These are phyloP conservation scores for Fraxinus anomala DNA, from an alignment of 257 asterid species.

Conservation along the genomic window DNA sequence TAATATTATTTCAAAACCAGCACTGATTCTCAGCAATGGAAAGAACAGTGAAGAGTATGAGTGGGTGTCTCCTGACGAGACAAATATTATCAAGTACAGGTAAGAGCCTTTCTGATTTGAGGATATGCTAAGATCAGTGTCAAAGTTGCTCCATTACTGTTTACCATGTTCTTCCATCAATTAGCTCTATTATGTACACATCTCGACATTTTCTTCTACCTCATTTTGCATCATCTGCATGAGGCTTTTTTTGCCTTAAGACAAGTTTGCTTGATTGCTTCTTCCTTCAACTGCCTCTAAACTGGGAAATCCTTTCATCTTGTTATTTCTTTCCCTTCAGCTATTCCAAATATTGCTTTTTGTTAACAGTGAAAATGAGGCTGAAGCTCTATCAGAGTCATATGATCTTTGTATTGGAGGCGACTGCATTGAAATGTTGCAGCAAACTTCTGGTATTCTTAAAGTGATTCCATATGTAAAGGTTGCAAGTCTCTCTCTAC, in stretches of 20 bases:
- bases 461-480: slow-evolving; percentile 92
- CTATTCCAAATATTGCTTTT: slow-evolving; percentile 26
- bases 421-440: slow-evolving; percentile 92
- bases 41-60: slow-evolving; percentile 57
- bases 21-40: slow-evolving; percentile 66
- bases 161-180: slow-evolving; percentile 14
- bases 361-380: slow-evolving; percentile 67
- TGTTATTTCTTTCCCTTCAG: slow-evolving; percentile 21
- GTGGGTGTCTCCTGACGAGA: slow-evolving; percentile 97
- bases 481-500: slow-evolving; percentile 42
- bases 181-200: background rate
- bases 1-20: slow-evolving; percentile 83
- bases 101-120: slow-evolving; percentile 29
- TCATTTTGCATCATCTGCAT: slow-evolving; percentile 1
- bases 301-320: background rate
- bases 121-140: slow-evolving; percentile 3
- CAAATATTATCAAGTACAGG: slow-evolving; percentile 59
- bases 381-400: slow-evolving; percentile 72
- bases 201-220: slow-evolving; percentile 5
- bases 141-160: slow-evolving; percentile 12
- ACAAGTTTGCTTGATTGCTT: slow-evolving; percentile 18
- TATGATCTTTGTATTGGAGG: slow-evolving; percentile 95
- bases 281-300: background rate
- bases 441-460: slow-evolving; percentile 67
- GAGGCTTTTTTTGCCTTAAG: background rate